Evolutionary conservation across 345 rosid genomes (phyloP).

Genomic region (Firmiana major): DNA sequence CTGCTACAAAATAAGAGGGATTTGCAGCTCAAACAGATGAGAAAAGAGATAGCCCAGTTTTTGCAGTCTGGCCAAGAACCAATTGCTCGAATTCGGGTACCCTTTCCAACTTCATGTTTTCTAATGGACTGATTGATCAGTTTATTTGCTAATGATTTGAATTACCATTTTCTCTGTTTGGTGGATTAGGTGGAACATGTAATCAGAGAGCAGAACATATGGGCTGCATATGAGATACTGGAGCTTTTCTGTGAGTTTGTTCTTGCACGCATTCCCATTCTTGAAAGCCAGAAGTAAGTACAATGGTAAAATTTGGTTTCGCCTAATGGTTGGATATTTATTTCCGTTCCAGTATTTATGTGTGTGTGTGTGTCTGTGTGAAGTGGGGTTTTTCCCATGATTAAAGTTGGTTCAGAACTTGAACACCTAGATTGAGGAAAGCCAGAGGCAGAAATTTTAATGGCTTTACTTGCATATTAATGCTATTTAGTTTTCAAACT

Average conservation of each 20-base stretch:
- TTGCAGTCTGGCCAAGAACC: slow-evolving; percentile 92
- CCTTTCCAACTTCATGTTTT: slow-evolving; percentile 7
- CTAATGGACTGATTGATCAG: background rate
- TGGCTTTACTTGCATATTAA: background rate
- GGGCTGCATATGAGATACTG: slow-evolving; percentile 82
- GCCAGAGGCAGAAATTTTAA: background rate
- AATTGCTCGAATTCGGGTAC: slow-evolving; percentile 88
- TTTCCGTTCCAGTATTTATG: background rate
- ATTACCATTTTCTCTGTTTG: slow-evolving; percentile 3
- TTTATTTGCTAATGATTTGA: background rate
- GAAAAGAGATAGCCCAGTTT: slow-evolving; percentile 91
- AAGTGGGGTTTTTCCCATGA: background rate
- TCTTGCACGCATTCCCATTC: slow-evolving; percentile 80
- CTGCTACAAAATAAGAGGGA: slow-evolving; percentile 92
- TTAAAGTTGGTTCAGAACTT: background rate
- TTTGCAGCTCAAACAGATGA: slow-evolving; percentile 82
- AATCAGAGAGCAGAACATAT: slow-evolving; percentile 72
- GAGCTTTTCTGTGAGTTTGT: slow-evolving; percentile 91
- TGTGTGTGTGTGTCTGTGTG: too few relatives aligned
- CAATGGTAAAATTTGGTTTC: background rate
- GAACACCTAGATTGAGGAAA: slow-evolving; percentile 1
- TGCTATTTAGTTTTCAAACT: background rate
- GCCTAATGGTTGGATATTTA: background rate
- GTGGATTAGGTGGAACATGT: slow-evolving; percentile 86
- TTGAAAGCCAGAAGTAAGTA: slow-evolving; percentile 77